Evolutionary conservation across 257 asterid species (phyloP), one percentile per base, ranked within the genome.

Genomic region (Solanum okadae): DNA sequence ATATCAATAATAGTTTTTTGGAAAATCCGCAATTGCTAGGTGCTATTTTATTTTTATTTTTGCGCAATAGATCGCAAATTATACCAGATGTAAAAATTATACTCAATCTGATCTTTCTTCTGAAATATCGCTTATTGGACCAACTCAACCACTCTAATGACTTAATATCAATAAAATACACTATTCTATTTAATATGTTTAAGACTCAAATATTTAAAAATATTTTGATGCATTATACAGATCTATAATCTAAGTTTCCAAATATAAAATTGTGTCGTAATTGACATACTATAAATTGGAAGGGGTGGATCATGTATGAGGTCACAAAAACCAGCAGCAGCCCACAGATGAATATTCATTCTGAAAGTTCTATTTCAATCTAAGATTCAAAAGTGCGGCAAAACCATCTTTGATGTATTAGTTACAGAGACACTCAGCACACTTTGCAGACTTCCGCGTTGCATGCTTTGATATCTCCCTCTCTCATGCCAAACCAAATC

Each of bases 81-180:
- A 44, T 4, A 44, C 0, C 5, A 44, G 1, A n/a, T n/a, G n/a
- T n/a, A n/a, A n/a, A n/a, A n/a, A n/a, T n/a, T n/a, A n/a, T 1
- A 14, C 1, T 0, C 0, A 13, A 1, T 46, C 0, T 18, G 0
- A 3, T 20, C 8, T 56, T 56, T 8, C 10, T 56, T 15, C 3
- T 59, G 10, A 7, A 20, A 20, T 59, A 59, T 59, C 2, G 3
- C 2, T 22, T 59, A 20, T 3, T 20, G 4, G 3, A 59, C 0
- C 0, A 59, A 59, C 10, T 56, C 25, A 8, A 0, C 1, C 25
- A 8, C 11, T 59, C 5, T 22, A 3, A 59, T 1, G 6, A 59
- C 20, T 59, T 52, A 52, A 6, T 52, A 52, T 52, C 23, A 16
- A 20, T 8, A 59, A 12, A 4, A 44, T 20, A 14, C 8, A 49